Evolutionary conservation across 1,284 basidiomycete genomes (phyloP).

Genomic region (Cutaneotrichosporon curvatum): DNA sequence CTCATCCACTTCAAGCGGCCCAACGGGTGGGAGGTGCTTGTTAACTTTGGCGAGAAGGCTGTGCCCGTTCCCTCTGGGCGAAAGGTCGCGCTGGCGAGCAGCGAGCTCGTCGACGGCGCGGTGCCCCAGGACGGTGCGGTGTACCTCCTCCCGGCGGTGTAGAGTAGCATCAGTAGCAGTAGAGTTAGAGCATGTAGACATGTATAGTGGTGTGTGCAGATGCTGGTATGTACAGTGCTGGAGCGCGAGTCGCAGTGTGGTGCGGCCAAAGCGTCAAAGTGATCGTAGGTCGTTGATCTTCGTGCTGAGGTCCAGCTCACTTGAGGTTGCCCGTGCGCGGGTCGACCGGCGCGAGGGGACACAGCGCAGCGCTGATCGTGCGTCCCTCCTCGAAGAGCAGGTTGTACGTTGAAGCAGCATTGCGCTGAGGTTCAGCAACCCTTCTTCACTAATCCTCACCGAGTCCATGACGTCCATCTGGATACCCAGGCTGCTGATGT

Average conservation of each 20-base stretch:
- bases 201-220: no score
- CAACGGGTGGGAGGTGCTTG: slow-evolving; percentile 37
- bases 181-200: neutral
- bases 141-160: slow-evolving; percentile 14
- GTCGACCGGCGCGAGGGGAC: slow-evolving; percentile 55
- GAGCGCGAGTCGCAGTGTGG: no score
- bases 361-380: slow-evolving; percentile 77
- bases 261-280: no score
- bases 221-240: no score
- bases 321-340: slow-evolving; percentile 2
- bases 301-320: neutral
- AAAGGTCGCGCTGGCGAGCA: slow-evolving; percentile 21
- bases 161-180: neutral
- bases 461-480: slow-evolving; percentile 93
- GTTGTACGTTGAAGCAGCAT: slow-evolving; percentile 92
- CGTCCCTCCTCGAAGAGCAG: slow-evolving; percentile 85
- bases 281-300: no score
- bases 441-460: slow-evolving; percentile 50
- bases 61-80: slow-evolving; percentile 23
- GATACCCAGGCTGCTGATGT: slow-evolving; percentile 72
- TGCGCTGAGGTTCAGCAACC: slow-evolving; percentile 53
- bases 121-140: slow-evolving; percentile 15
- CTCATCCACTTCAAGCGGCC: slow-evolving; percentile 31
- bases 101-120: slow-evolving; percentile 9
- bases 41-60: slow-evolving; percentile 27